Percentiles rank a stretch among this genome's conserved stretches.
Conservation (phyloP, 345 rosid species). For the Salix brachista region DNA sequence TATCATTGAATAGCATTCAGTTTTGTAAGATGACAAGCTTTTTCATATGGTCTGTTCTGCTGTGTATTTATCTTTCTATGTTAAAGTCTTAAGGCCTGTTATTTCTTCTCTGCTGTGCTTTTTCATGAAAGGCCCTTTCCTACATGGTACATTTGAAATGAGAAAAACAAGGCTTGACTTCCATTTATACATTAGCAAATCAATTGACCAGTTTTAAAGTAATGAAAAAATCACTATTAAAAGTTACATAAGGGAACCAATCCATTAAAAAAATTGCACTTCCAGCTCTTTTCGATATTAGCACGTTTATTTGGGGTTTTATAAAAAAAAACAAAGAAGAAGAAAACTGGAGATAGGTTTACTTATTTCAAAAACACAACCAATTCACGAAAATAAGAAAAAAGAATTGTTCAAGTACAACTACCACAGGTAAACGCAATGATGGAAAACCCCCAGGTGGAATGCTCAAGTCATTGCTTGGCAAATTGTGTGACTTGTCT, state of each 20-base stretch:
- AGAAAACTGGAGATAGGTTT: background rate
- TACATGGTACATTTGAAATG: background rate
- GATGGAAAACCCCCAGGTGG: conserved; percentile 76
- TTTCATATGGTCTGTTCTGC: background rate
- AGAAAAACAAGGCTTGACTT: background rate
- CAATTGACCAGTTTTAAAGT: background rate
- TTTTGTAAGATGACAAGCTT: background rate
- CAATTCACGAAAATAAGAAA: conserved; percentile 1
- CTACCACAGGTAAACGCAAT: conserved; percentile 88
- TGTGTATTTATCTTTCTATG: background rate
- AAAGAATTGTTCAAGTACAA: conserved; percentile 26
- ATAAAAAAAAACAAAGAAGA: background rate
- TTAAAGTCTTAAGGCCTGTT: background rate
- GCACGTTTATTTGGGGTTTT: background rate
- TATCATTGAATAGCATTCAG: background rate
- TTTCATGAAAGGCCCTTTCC: background rate
- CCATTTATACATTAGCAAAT: background rate
- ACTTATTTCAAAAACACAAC: background rate
- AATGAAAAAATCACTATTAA: background rate
- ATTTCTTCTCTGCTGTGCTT: background rate
- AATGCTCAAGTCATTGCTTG: conserved; percentile 50
- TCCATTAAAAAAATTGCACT: background rate
- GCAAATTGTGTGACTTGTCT: conserved; percentile 37
- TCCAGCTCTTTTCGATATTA: background rate
- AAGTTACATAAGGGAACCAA: background rate